Percentiles rank a stretch among this genome's conserved stretches.
Conservation (phyloP, 495 filamentous ascomycete genomes). For the Aspergillus ellipticus region DNA sequence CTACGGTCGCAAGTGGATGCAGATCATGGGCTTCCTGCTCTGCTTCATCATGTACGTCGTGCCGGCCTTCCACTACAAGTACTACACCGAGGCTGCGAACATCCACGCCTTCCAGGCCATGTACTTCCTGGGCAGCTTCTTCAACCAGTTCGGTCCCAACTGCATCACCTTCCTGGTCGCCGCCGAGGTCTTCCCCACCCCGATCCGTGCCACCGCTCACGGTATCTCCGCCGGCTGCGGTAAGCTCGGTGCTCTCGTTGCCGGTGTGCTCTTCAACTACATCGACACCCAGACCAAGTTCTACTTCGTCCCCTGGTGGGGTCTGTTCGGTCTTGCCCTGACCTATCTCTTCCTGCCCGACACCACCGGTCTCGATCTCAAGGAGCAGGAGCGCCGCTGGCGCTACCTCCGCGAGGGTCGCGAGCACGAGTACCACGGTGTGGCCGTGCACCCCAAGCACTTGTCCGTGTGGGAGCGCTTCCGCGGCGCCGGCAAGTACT, state of each 20-base stretch:
- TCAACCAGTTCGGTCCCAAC: slow-evolving; percentile 96
- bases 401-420: slow-evolving; percentile 69
- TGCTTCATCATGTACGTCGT: slow-evolving; percentile 84
- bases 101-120: slow-evolving; percentile 84
- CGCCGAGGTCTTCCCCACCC: slow-evolving; percentile 86
- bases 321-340: slow-evolving; percentile 71
- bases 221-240: slow-evolving; percentile 82
- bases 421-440: slow-evolving; percentile 77
- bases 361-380: slow-evolving; percentile 87
- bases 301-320: slow-evolving; percentile 89
- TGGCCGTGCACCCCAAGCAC: slow-evolving; percentile 82
- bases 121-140: slow-evolving; percentile 89
- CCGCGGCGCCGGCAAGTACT: slow-evolving; percentile 66
- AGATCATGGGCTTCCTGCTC: slow-evolving; percentile 81
- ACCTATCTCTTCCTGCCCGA: slow-evolving; percentile 82
- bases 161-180: slow-evolving; percentile 87
- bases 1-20: slow-evolving; percentile 89
- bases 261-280: slow-evolving; percentile 84
- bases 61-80: slow-evolving; percentile 77
- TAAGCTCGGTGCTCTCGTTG: slow-evolving; percentile 77
- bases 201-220: slow-evolving; percentile 85
- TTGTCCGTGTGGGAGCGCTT: slow-evolving; percentile 77
- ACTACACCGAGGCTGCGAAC: slow-evolving; percentile 61
- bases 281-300: slow-evolving; percentile 74
- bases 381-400: slow-evolving; percentile 92